phyloP scores from a whole-genome alignment of 306 rosid genomes.

The Ochetophila trinervis region DNA sequence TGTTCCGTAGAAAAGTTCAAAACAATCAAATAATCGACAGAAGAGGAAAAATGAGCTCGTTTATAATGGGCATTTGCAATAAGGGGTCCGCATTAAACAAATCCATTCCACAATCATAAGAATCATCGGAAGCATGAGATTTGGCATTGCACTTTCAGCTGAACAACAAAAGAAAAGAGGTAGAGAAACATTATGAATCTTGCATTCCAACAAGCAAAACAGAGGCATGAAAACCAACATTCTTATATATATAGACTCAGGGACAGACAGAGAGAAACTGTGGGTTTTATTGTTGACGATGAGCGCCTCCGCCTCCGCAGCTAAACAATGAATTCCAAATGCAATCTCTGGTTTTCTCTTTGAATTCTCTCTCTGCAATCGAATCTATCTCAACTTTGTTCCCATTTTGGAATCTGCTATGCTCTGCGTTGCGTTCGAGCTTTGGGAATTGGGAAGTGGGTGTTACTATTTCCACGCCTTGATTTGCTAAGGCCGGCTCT shows the following conservation, averaged over 20 bases:
- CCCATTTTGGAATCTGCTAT: not conserved
- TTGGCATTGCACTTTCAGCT: not conserved
- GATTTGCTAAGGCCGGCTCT: not conserved
- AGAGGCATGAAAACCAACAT: too few relatives aligned
- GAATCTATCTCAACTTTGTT: too few relatives aligned
- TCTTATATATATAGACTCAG: not conserved
- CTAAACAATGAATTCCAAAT: too few relatives aligned
- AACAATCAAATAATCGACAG: not conserved
- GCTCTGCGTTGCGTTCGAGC: not conserved
- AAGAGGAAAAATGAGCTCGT: slow-evolving; percentile 6
- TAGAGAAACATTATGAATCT: too few relatives aligned
- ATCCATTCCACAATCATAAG: not conserved
- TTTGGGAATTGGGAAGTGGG: not conserved
- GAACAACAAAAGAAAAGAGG: not conserved
- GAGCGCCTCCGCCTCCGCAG: too few relatives aligned
- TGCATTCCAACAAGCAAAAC: too few relatives aligned
- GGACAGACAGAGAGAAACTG: too few relatives aligned
- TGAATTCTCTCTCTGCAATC: too few relatives aligned
- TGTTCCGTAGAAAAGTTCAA: not conserved
- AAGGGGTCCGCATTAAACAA: not conserved
- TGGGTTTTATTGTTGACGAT: too few relatives aligned
- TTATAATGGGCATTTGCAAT: not conserved
- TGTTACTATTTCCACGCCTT: not conserved
- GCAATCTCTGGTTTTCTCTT: too few relatives aligned
- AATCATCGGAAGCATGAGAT: not conserved